These are phyloP conservation scores for Phragmites australis DNA, from an alignment of 176 grass and related monocot genomes.

Conservation along the genomic window DNA sequence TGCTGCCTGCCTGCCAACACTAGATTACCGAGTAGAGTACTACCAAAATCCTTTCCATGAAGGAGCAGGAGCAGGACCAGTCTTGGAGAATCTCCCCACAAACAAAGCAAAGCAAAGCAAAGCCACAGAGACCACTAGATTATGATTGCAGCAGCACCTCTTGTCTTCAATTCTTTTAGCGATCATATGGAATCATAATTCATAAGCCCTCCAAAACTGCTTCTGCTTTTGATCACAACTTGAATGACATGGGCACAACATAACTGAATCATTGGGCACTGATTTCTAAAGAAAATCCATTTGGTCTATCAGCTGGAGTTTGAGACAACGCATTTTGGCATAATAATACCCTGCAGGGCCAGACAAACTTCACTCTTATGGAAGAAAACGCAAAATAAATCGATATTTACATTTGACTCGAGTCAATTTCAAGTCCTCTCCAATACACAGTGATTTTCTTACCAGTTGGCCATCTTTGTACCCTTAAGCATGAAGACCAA, in stretches of 20 bases:
- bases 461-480: neutral
- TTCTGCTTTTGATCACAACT: neutral
- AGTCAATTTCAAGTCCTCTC: neutral
- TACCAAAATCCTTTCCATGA: neutral
- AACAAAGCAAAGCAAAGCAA: neutral
- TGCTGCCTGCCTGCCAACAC: neutral
- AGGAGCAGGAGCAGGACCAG: neutral
- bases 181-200: slow-evolving; percentile 4
- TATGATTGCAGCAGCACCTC: neutral
- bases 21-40: neutral
- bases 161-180: neutral
- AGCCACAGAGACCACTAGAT: neutral
- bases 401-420: slow-evolving; percentile 25
- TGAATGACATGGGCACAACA: neutral
- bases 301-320: neutral
- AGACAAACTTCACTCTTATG: neutral
- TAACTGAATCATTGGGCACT: slow-evolving; percentile 22
- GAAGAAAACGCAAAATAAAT: neutral
- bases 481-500: neutral
- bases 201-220: neutral
- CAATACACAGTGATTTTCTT: neutral
- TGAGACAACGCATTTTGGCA: no score
- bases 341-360: neutral
- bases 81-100: neutral
- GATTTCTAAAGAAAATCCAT: neutral